Evolutionary conservation across 2,329 filamentous ascomycete genomes (phyloP), one percentile per base, ranked within the genome.

Genomic region (Trichophyton mentagrophytes): DNA sequence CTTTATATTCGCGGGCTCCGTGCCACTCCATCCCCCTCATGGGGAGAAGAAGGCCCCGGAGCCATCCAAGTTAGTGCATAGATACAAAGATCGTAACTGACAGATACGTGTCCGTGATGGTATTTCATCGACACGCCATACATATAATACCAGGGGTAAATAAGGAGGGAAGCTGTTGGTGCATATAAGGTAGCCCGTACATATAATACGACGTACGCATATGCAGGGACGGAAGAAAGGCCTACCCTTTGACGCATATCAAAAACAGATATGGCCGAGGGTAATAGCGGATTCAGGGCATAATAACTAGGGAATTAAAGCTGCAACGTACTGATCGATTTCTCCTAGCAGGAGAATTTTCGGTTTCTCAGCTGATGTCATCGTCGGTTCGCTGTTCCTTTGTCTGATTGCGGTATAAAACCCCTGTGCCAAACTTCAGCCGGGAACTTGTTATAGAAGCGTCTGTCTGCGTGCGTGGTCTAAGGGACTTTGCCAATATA

Each of bases 301-400:
- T 55, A 2, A 20, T 49, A 49, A 49, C 8, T 17, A 3, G 6
- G n/a, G 11, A 55, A 55, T 20, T 55, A 27, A 15, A 55, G 33
- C 36, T 42, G 55, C 17, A 57, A 79, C 82, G 66, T 74, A 87
- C 85, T 85, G 82, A 61, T 82, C 79, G 64, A 89, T 83, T 42
- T 76, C 68, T 56, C 86, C 85, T 15, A 89, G 74, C 47, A 85
- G 77, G 6, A 88, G 78, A 57, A 85, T 80, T 67, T 83, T 85
- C 44, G 81, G 79, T 66, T 78, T 82, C 25, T 67, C 62, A 56
- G 64, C 64, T 59, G 63, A 65, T 57, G 63, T 61, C 63, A 66
- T 66, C 36, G 17, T 55, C 15, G 42, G 9, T 38, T 66, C 36
- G 9, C 9, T 15, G 49, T 38, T 3, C 15, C 33, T 20, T 33